Conservation (phyloP, 495 filamentous ascomycete species). For the Cercophora scortea region DNA sequence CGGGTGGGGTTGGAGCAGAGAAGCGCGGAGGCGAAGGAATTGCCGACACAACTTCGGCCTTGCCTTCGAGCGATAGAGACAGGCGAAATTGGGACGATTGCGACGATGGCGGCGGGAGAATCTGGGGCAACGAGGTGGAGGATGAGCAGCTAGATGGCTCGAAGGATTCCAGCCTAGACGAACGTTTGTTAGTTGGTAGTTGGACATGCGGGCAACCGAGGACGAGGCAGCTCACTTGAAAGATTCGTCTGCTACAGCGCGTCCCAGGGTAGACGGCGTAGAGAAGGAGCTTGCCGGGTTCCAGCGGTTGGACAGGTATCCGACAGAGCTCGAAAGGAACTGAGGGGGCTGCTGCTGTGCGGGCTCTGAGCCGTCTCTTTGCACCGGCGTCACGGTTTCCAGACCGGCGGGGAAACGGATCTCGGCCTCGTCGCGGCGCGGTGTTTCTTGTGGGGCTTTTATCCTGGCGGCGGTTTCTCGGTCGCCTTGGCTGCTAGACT, state of each 20-base stretch:
- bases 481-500: conserved; percentile 4
- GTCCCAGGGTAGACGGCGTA: conserved; percentile 23
- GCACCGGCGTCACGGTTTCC: conserved; percentile 7
- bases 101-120: conserved; percentile 21
- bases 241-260: conserved; percentile 22
- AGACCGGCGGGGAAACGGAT: background rate
- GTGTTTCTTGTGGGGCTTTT: background rate
- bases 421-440: background rate
- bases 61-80: conserved; percentile 73
- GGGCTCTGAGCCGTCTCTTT: background rate
- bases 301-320: conserved; percentile 33
- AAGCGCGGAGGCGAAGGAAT: conserved; percentile 63
- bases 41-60: conserved; percentile 66
- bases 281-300: conserved; percentile 28
- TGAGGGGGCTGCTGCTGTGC: conserved; percentile 10
- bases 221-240: conserved; percentile 21
- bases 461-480: background rate
- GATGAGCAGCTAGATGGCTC: conserved; percentile 27
- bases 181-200: too few species aligned
- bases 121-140: conserved; percentile 10
- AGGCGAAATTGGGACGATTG: conserved; percentile 49
- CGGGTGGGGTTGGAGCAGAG: conserved; percentile 15
- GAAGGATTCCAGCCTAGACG: conserved; percentile 27
- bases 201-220: too few species aligned
- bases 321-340: conserved; percentile 25